phyloP scores from a whole-genome alignment of 306 rosid genomes.

The Nissolia schottii region DNA sequence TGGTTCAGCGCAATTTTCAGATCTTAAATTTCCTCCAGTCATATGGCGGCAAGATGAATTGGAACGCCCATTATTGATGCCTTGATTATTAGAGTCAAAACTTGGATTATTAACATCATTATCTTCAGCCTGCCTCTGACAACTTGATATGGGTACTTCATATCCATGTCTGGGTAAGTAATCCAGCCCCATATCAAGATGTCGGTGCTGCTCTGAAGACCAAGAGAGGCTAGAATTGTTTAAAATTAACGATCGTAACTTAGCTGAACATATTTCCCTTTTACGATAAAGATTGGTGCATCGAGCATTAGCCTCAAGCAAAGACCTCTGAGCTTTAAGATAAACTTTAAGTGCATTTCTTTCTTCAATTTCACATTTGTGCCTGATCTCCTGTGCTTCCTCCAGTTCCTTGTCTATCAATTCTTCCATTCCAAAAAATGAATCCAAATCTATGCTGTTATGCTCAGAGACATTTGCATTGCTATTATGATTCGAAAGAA shows the following conservation, averaged over 20 bases:
- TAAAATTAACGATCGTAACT: slow-evolving; percentile 56
- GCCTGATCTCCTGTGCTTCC: slow-evolving; percentile 84
- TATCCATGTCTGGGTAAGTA: slow-evolving; percentile 51
- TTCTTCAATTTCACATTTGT: slow-evolving; percentile 82
- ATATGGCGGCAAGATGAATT: slow-evolving; percentile 34
- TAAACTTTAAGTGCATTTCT: slow-evolving; percentile 82
- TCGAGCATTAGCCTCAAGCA: slow-evolving; percentile 76
- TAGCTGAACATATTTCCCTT: slow-evolving; percentile 69
- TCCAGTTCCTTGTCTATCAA: slow-evolving; percentile 82
- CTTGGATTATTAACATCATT: slow-evolving; percentile 45
- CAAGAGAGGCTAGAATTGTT: slow-evolving; percentile 55
- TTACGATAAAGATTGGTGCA: slow-evolving; percentile 68
- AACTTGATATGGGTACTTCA: slow-evolving; percentile 44
- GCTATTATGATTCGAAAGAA: slow-evolving; percentile 37
- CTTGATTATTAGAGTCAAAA: slow-evolving; percentile 49
- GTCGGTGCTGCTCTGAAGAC: slow-evolving; percentile 57
- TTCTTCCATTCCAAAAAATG: slow-evolving; percentile 69
- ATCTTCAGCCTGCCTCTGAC: slow-evolving; percentile 52
- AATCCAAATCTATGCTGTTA: slow-evolving; percentile 43
- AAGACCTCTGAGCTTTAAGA: slow-evolving; percentile 80
- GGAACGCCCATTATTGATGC: slow-evolving; percentile 32
- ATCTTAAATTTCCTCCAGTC: slow-evolving; percentile 49
- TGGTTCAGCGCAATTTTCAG: slow-evolving; percentile 71
- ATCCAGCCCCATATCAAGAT: slow-evolving; percentile 50
- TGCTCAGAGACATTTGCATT: slow-evolving; percentile 41